Evolutionary conservation across 192 early-diverging fungal species (phyloP).

Genomic region (Umbelopsis ramanniana): DNA sequence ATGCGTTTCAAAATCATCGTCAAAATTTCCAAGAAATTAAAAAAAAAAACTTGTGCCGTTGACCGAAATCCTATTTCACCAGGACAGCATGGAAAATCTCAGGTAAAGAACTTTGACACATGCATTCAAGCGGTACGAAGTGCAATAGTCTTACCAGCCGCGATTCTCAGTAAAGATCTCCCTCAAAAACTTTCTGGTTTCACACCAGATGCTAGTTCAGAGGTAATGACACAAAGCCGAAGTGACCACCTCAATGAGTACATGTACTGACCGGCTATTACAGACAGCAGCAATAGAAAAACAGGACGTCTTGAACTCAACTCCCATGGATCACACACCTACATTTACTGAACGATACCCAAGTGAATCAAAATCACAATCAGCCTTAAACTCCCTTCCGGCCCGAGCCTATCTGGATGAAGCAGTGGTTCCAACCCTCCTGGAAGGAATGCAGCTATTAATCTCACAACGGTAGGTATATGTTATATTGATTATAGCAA

Average conservation of each 20-base stretch:
- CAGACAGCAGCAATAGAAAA: too few species aligned
- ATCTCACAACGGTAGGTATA: constrained; percentile 49
- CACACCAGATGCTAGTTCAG: background rate
- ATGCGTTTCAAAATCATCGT: too few species aligned
- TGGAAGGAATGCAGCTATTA: constrained; percentile 57
- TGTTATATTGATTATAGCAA: background rate
- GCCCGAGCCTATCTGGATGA: constrained; percentile 55
- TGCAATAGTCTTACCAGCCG: background rate
- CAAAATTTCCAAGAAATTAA: too few species aligned
- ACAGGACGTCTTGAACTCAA: background rate
- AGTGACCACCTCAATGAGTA: too few species aligned
- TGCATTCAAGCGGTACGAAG: background rate
- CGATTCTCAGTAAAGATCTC: background rate
- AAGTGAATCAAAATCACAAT: background rate
- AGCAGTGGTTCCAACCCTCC: constrained; percentile 52
- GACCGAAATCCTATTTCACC: background rate
- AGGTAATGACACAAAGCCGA: background rate
- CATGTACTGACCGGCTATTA: too few species aligned
- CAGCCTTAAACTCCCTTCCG: constrained; percentile 31
- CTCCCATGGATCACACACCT: background rate
- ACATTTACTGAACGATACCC: background rate
- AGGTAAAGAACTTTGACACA: background rate
- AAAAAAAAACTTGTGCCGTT: too few species aligned
- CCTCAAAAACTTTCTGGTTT: background rate
- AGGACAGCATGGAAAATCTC: background rate